Evolutionary conservation across 805 yeast genomes (phyloP), one percentile per base, ranked within the genome.

Genomic region (Wickerhamia fluorescens): DNA sequence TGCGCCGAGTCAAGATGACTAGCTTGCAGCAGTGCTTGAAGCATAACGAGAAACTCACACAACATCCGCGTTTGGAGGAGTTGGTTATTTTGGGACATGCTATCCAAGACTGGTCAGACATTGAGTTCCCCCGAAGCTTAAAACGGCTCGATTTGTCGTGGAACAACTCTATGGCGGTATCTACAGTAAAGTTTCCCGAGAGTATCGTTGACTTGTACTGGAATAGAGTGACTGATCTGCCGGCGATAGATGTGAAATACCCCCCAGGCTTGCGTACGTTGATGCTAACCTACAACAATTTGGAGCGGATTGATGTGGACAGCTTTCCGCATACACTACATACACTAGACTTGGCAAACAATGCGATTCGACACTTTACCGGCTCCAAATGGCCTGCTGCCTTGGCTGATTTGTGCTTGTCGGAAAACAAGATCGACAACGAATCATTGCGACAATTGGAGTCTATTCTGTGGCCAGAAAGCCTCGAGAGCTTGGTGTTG

Each of bases 111-210:
- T 61, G 66, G 66, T 30, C 49, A 0, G 32, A 29, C 3, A 40
- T 49, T 8, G 15, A 12, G 3, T 42, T 59, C n/a, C 66, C 66
- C 0, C 30, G 33, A 1, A 39, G 29, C 15, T 36, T 59, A 19
- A 31, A 26, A 8, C 51, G 51, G 25, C 34, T 61, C 20, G 66
- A 60, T 31, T 27, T 51, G n/a, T 60, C 66, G 7, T 61, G 68
- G 68, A 44, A 44, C 16, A 37, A 44, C 2, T 31, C 24, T 6
- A 41, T 50, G 3, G 44, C 53, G 24, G 37, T 54, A n/a, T 24
- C 34, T 10, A 45, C 56, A 1, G 34, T 61, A 11, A 16, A 27
- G 1, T 28, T 52, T 2, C 61, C 60, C 2, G 34, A 31, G 4
- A 27, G 39, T 2, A 31, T 57, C 7, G 30, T 31, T 4, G 51